A percentile compares a stretch with the other conserved stretches of the same genome.
These are phyloP conservation scores for Colletotrichum sp. DNA, from an alignment of 2,329 filamentous ascomycete species.

Conservation along the genomic window DNA sequence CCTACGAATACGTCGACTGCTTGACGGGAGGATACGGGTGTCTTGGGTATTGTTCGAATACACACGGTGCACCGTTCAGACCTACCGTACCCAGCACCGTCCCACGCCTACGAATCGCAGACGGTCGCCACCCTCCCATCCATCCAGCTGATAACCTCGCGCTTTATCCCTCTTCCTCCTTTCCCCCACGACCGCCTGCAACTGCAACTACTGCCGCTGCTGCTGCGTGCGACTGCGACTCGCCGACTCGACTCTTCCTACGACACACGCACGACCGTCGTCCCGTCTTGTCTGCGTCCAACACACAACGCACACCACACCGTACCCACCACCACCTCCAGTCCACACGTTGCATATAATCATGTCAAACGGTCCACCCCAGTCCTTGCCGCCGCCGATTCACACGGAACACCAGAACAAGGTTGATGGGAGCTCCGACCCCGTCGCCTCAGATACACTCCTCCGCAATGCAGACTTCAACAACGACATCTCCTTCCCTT, in stretches of 20 bases:
- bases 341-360: constrained; percentile 17
- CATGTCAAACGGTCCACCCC: constrained; percentile 22
- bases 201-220: neutral
- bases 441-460: constrained; percentile 18
- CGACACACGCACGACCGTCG: constrained; percentile 16
- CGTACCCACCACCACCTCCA: constrained; percentile 7
- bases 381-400: constrained; percentile 14
- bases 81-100: neutral
- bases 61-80: neutral
- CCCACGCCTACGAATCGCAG: constrained; percentile 14
- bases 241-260: constrained; percentile 1
- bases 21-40: neutral
- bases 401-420: constrained; percentile 9
- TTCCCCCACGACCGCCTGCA: constrained; percentile 9
- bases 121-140: constrained; percentile 20
- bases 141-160: constrained; percentile 27
- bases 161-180: constrained; percentile 23
- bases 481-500: constrained; percentile 21
- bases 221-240: neutral
- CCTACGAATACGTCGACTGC: neutral
- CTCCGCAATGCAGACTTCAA: constrained; percentile 17
- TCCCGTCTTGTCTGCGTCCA: neutral
- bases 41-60: neutral
- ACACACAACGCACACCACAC: neutral
- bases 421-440: constrained; percentile 16